phyloP scores from a whole-genome alignment of 352 stramenopile genomes.

The Blastocystis sp. region DNA sequence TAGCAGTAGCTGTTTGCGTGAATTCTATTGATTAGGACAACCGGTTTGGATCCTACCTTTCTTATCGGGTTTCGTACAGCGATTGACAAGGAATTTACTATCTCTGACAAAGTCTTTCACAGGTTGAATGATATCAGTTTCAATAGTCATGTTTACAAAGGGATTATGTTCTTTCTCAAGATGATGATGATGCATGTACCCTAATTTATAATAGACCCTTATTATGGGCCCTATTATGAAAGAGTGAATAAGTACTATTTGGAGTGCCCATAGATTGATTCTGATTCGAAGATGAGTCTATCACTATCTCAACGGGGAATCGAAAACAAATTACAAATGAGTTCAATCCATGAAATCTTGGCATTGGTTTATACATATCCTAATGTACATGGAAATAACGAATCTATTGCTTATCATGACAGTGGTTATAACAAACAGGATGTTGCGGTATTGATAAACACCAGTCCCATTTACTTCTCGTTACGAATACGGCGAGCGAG shows the following conservation, averaged over 20 bases:
- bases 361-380: too few species aligned
- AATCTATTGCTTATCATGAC: too few species aligned
- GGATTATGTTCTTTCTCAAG: neutral
- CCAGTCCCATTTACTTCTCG: neutral
- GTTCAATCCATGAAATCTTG: too few species aligned
- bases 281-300: too few species aligned
- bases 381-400: too few species aligned
- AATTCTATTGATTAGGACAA: constrained; percentile 72
- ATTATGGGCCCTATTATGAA: neutral
- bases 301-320: too few species aligned
- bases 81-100: constrained; percentile 90
- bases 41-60: constrained; percentile 70
- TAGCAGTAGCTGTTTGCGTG: constrained; percentile 83
- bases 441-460: neutral
- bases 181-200: neutral
- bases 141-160: neutral
- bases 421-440: neutral
- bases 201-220: neutral
- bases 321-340: too few species aligned
- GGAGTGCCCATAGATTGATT: too few species aligned
- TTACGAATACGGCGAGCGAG: constrained; percentile 77
- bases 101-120: constrained; percentile 91
- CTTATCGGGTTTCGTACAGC: constrained; percentile 94
- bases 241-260: too few species aligned
- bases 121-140: constrained; percentile 18